These are phyloP conservation scores for Leptomonas seymouri DNA, from an alignment of 208 protist species.

Conservation along the genomic window DNA sequence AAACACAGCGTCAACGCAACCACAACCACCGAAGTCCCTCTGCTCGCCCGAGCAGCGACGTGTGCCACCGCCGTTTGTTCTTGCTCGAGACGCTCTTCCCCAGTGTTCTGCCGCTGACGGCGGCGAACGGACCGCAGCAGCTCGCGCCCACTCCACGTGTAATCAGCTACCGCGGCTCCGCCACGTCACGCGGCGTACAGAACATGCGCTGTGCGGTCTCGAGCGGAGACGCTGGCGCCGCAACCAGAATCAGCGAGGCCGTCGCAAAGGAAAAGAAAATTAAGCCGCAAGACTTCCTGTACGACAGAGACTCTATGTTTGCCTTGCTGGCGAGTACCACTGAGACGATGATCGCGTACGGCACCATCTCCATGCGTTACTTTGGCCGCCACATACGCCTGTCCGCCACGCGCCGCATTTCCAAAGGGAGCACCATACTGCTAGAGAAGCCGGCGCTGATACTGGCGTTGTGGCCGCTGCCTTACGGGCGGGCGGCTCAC, in stretches of 20 bases:
- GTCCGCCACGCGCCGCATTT: constrained; percentile 31
- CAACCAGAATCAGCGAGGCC: too few relatives aligned
- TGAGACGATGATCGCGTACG: constrained; percentile 25
- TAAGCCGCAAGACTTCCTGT: constrained; percentile 32
- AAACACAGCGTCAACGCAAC: background rate
- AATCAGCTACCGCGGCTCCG: background rate
- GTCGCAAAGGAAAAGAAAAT: constrained; percentile 1
- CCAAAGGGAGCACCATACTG: constrained; percentile 21
- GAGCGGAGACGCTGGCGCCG: background rate
- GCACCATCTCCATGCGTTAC: constrained; percentile 29
- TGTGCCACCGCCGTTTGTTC: constrained; percentile 36
- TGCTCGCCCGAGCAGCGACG: constrained; percentile 17
- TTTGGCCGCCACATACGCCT: constrained; percentile 40
- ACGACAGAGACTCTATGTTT: constrained; percentile 34
- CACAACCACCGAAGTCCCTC: background rate
- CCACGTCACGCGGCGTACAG: background rate
- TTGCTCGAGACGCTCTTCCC: constrained; percentile 34
- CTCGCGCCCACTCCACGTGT: constrained; percentile 3
- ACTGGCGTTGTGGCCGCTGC: constrained; percentile 29
- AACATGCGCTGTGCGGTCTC: too few relatives aligned
- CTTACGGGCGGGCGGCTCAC: background rate
- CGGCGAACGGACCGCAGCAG: constrained; percentile 12
- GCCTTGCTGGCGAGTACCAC: constrained; percentile 20
- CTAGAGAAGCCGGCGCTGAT: constrained; percentile 28
- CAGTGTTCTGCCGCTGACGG: constrained; percentile 21